phyloP scores from a whole-genome alignment of 1,284 basidiomycete species.

The Ganoderma multipileum region DNA sequence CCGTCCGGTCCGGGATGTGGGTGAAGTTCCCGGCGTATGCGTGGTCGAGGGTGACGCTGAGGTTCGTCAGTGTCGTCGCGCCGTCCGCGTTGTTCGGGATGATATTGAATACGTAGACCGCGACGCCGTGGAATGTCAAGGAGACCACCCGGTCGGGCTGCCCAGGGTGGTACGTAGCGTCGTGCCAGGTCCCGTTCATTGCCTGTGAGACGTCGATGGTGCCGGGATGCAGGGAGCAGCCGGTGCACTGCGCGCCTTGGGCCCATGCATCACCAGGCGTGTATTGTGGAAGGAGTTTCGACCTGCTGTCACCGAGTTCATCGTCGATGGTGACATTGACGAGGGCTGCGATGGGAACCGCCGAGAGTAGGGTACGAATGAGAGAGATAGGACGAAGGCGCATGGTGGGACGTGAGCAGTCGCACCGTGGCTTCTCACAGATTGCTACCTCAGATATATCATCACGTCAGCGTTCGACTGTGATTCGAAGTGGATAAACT shows the following conservation, averaged over 20 bases:
- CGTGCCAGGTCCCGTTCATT: slow-evolving; percentile 21
- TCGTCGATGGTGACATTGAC: slow-evolving; percentile 25
- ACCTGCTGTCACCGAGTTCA: slow-evolving; percentile 12
- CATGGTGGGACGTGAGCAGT: background rate
- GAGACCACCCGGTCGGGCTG: background rate
- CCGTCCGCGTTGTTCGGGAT: background rate
- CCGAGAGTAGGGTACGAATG: background rate
- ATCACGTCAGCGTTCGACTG: background rate
- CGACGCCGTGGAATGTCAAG: slow-evolving; percentile 13
- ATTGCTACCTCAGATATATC: background rate
- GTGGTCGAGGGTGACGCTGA: background rate
- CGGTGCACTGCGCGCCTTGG: slow-evolving; percentile 13
- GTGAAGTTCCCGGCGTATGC: background rate
- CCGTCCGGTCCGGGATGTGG: background rate
- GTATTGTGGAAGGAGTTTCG: slow-evolving; percentile 8
- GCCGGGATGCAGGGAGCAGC: slow-evolving; percentile 8
- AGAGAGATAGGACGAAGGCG: background rate
- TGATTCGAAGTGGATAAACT: background rate
- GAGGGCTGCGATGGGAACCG: background rate
- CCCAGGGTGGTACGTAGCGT: slow-evolving; percentile 15
- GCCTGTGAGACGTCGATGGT: background rate
- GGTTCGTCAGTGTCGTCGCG: slow-evolving; percentile 1
- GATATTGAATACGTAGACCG: slow-evolving; percentile 24
- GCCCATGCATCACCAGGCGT: slow-evolving; percentile 10
- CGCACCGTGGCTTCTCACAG: too few relatives aligned